These are phyloP conservation scores for Rosa hybrid DNA, from an alignment of 331 rosid species.

Conservation along the genomic window DNA sequence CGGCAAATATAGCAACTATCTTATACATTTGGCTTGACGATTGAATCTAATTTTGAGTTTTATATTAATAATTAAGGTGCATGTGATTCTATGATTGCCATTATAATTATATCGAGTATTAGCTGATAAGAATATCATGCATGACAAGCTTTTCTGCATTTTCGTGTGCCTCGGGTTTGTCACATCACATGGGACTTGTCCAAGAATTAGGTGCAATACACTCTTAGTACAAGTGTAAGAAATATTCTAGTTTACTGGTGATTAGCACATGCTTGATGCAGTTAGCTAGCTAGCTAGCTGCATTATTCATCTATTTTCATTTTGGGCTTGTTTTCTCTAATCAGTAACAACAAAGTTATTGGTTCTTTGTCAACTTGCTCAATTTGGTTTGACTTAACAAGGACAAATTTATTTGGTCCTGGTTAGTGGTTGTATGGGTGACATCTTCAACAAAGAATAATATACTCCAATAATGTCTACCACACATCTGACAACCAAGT, in stretches of 20 bases:
- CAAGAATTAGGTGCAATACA: not conserved
- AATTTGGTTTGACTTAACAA: not conserved
- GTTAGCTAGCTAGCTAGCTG: not conserved
- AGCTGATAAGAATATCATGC: slow-evolving; percentile 3
- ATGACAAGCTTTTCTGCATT: not conserved
- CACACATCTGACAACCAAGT: slow-evolving; percentile 5
- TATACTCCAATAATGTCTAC: slow-evolving; percentile 13
- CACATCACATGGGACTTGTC: slow-evolving; percentile 16
- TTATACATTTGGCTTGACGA: not conserved
- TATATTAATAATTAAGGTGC: not conserved
- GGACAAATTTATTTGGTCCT: not conserved
- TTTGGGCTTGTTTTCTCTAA: slow-evolving; percentile 7
- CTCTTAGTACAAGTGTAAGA: not conserved
- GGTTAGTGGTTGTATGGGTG: not conserved
- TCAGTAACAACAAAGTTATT: not conserved
- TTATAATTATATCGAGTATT: not conserved
- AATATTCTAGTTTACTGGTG: not conserved
- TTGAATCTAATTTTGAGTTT: slow-evolving; percentile 1
- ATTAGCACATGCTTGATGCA: slow-evolving; percentile 1
- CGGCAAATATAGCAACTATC: not conserved
- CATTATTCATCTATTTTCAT: not conserved
- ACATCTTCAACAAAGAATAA: not conserved
- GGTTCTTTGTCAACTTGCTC: not conserved
- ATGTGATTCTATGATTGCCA: slow-evolving; percentile 9
- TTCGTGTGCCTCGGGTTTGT: slow-evolving; percentile 7